Base-by-base conservation (phyloP, 1,284 basidiomycete genomes). In the Moesziomyces globuligerus region DNA sequence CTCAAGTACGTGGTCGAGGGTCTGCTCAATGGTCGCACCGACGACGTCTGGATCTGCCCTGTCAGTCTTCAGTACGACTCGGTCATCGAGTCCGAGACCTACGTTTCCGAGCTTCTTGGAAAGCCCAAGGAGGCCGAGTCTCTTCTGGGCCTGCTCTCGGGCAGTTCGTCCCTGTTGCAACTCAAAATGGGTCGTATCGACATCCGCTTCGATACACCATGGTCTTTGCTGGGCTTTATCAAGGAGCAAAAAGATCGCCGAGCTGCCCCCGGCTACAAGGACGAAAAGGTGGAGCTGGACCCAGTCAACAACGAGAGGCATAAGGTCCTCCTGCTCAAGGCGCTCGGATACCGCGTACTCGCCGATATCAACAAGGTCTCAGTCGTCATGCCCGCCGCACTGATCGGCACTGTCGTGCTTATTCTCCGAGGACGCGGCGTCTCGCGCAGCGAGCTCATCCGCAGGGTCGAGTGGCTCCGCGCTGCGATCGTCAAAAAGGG, bases 61-160 rank as follows among this genome's bases (percentile, higher is more conserved):
- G 78, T 83, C 52, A 80, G 75, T 34, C 61, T 84, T 15, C 83
- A 84, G 51, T 84, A 84, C 66, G 83, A 83, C 68, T 79, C 78
- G 47, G 82, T 83, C 23, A 83, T 84, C 46, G 83, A 84, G 54
- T 78, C 78, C 4, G 82, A 83, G 24, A 78, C 74, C n/a, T 84
- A 83, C 51, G 73, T 82, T 5, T 76, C 78, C 25, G 83, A 83
- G 70, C 72, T 84, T 20, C 75, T 84, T 1, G 83, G 83, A 25
- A 82, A 81, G 51, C 83, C 83, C n/a, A 84, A 84, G 58, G 81
- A 83, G 58, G 73, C 78, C n/a, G 83, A 84, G 41, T 80, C 79
- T 21, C 73, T 84, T 18, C 60, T 81, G 3, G 81, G 81, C 7
- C 62, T 84, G 20, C 67, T 84, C 3, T 66, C 72, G 24, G 82